Base-by-base conservation (phyloP, 2,329 filamentous ascomycete species). In the Colletotrichum sp. region DNA sequence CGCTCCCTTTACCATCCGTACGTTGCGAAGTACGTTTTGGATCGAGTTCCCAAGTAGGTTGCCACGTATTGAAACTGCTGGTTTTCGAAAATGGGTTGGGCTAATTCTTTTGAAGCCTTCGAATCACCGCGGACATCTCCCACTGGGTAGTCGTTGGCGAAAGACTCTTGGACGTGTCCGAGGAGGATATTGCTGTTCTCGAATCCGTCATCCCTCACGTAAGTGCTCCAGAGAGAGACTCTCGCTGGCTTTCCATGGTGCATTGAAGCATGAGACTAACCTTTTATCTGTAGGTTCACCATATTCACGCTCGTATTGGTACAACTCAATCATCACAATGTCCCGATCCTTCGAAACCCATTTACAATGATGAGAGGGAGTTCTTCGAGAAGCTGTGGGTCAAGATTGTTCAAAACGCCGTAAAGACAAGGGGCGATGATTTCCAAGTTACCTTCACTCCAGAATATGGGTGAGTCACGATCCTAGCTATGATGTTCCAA, bases 311-410 rank as follows among this genome's bases (percentile, higher is more conserved):
- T 2, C 78, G 83, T 30, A 83, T 83, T 21, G 82, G 83, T 18
- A 84, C 83, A 12, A 83, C 83, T 3, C 83, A 84, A 34, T 80
- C 83, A 1, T 84, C 83, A 0, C 83, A 85, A 61, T 84, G 83
- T 30, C 82, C 82, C 1, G 82, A 85, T 5, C 83, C 83, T 4
- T 78, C 80, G 3, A 79, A 83, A 36, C 79, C 80, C 1, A 71
- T 77, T 24, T 84, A 82, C 34, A 73, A 76, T 6, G 65, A 78
- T 2, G 83, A 84, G 65, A 76, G 80, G 38, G 68, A 75, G 2
- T 84, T 82, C 68, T 84, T 84, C 38, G 83, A 84, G 26, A 79
- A 78, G 7, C 61, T 80, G 12, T 81, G 80, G 79, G 69, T 61
- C 5, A 71, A 69, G 24, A 75, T 78, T 10, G 56, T 80, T 6